A percentile compares a stretch with the other conserved stretches of the same genome.
These are phyloP conservation scores for Beauveria varroae DNA, from an alignment of 2,329 filamentous ascomycete genomes.

Conservation along the genomic window DNA sequence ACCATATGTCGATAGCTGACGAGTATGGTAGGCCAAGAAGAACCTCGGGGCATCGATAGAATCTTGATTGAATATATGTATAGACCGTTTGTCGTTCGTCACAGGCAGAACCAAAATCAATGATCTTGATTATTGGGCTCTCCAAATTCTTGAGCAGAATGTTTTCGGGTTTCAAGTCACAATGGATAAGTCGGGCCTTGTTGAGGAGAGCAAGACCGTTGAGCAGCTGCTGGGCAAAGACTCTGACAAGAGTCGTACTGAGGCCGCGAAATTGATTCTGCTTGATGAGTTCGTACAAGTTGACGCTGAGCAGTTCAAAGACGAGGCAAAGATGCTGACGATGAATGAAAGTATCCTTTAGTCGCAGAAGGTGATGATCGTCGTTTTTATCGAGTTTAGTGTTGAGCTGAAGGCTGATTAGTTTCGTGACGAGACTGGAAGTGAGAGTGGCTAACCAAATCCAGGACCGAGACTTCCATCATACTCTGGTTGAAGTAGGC, in stretches of 20 bases:
- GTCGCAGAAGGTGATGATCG: slow-evolving; percentile 86
- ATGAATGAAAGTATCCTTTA: slow-evolving; percentile 98
- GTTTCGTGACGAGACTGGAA: slow-evolving; percentile 8
- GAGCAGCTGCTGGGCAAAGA: slow-evolving; percentile 93
- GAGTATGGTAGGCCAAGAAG: slow-evolving; percentile 94
- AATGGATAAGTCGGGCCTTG: slow-evolving; percentile 95
- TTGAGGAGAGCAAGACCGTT: slow-evolving; percentile 89
- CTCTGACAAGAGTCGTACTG: slow-evolving; percentile 91
- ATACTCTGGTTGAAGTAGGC: slow-evolving; percentile 99
- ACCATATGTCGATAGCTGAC: slow-evolving; percentile 99
- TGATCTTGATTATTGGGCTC: slow-evolving; percentile 99
- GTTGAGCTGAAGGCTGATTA: slow-evolving; percentile 58
- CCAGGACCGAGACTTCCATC: slow-evolving; percentile 99
- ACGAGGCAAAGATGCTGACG: slow-evolving; percentile 93
- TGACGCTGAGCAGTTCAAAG: slow-evolving; percentile 93
- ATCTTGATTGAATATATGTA: slow-evolving; percentile 97
- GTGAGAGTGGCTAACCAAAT: slow-evolving; percentile 57
- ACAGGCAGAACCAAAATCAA: slow-evolving; percentile 97
- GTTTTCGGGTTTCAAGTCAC: slow-evolving; percentile 96
- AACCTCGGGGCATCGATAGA: slow-evolving; percentile 95
- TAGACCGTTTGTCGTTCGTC: slow-evolving; percentile 98
- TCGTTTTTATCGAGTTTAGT: slow-evolving; percentile 99
- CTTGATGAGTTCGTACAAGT: slow-evolving; percentile 97
- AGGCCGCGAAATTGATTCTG: slow-evolving; percentile 98
- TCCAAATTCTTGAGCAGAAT: slow-evolving; percentile 97